phyloP scores from a whole-genome alignment of 768 basidiomycete species.

The Mycena capillaripes region DNA sequence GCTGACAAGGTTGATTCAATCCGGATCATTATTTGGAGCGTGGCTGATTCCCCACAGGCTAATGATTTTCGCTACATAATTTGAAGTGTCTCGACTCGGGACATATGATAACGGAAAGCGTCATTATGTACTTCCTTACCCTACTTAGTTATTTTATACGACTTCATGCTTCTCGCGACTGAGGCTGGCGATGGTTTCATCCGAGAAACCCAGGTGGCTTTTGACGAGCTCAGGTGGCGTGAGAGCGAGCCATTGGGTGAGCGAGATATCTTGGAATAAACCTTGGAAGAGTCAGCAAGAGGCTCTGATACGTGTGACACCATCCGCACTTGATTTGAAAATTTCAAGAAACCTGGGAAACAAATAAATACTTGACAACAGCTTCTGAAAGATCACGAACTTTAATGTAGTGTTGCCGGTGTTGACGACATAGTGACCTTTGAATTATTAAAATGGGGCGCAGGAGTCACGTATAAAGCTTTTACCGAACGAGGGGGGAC shows the following conservation, averaged over 20 bases:
- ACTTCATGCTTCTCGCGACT: constrained; percentile 66
- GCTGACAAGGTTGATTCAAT: constrained; percentile 70
- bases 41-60: constrained; percentile 54
- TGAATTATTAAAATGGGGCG: neutral
- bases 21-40: neutral
- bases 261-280: constrained; percentile 70
- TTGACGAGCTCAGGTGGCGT: constrained; percentile 71
- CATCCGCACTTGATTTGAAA: no score
- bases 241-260: no score
- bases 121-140: neutral
- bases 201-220: constrained; percentile 69
- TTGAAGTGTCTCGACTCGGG: neutral
- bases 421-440: no score
- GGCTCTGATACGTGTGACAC: no score
- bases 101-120: no score
- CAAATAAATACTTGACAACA: neutral
- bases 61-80: constrained; percentile 71
- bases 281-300: no score
- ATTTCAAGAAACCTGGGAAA: constrained; percentile 72
- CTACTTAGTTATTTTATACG: constrained; percentile 43
- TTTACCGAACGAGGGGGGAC: constrained; percentile 11
- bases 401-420: constrained; percentile 68
- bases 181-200: constrained; percentile 62
- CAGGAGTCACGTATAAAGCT: no score
- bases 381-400: constrained; percentile 40